A percentile compares a stretch with the other conserved stretches of the same genome.
phyloP scores from a whole-genome alignment of 2,329 filamentous ascomycete species.

The Paraconiothyrium sp. region DNA sequence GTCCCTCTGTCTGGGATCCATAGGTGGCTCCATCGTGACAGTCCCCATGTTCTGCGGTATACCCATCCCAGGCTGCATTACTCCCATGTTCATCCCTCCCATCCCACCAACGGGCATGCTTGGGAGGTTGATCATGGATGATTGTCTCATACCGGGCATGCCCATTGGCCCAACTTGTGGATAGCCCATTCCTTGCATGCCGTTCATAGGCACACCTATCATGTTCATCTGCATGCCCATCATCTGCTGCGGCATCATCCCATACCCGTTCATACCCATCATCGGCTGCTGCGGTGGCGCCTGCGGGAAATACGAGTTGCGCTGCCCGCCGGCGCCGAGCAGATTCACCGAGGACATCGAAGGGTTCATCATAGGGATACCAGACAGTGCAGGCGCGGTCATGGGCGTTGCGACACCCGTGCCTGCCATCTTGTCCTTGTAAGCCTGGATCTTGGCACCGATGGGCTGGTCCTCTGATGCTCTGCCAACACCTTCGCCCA shows the following conservation, averaged over 20 bases:
- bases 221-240: constrained; percentile 22
- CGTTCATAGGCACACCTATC: constrained; percentile 22
- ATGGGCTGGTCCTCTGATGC: constrained; percentile 40
- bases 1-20: constrained; percentile 62
- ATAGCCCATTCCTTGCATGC: constrained; percentile 20
- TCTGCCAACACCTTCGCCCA: constrained; percentile 35
- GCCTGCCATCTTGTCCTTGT: constrained; percentile 45
- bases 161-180: constrained; percentile 28
- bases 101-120: constrained; percentile 18
- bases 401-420: constrained; percentile 15
- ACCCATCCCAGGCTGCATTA: constrained; percentile 25
- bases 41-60: constrained; percentile 20
- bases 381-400: constrained; percentile 24
- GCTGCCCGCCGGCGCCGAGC: constrained; percentile 21
- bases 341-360: constrained; percentile 26
- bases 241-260: constrained; percentile 27
- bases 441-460: constrained; percentile 48
- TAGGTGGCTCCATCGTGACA: constrained; percentile 38
- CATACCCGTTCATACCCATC: constrained; percentile 30
- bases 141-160: constrained; percentile 25
- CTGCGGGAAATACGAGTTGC: constrained; percentile 28
- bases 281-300: constrained; percentile 20
- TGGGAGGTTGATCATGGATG: constrained; percentile 28
- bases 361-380: constrained; percentile 21
- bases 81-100: constrained; percentile 11